Evolutionary conservation across 306 rosid genomes (phyloP).

Genomic region (Glycine tomentella): DNA sequence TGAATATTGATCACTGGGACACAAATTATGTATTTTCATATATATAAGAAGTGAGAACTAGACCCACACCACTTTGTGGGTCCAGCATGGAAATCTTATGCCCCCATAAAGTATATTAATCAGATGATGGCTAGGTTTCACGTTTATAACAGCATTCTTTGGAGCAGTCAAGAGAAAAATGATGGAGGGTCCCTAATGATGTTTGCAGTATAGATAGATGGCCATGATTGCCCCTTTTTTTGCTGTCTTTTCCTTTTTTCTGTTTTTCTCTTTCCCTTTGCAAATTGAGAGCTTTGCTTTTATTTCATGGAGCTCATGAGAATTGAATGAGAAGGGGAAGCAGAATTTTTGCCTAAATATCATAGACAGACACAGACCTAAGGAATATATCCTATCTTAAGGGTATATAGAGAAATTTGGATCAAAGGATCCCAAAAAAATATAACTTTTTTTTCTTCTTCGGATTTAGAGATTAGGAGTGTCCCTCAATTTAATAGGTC

Average conservation of each 20-base stretch:
- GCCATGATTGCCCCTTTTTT: constrained; percentile 69
- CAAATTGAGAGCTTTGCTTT: constrained; percentile 38
- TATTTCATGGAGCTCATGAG: not conserved
- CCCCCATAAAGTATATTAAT: constrained; percentile 59
- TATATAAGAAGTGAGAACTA: constrained; percentile 6
- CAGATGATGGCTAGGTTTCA: constrained; percentile 85
- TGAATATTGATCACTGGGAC: not conserved
- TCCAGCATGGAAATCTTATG: constrained; percentile 59
- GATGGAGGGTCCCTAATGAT: constrained; percentile 73
- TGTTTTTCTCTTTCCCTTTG: constrained; percentile 16
- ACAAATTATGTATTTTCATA: constrained; percentile 40
- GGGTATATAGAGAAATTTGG: constrained; percentile 27
- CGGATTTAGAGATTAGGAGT: too few relatives aligned
- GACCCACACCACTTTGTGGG: constrained; percentile 50
- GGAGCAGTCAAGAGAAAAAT: constrained; percentile 71
- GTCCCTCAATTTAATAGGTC: too few relatives aligned
- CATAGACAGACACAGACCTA: constrained; percentile 2
- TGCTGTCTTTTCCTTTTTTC: constrained; percentile 35
- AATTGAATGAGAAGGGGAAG: not conserved
- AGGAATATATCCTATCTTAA: constrained; percentile 51
- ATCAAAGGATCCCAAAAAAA: constrained; percentile 11
- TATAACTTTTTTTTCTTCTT: constrained; percentile 12
- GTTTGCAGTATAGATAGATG: constrained; percentile 61
- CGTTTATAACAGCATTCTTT: constrained; percentile 76
- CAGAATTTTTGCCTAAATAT: constrained; percentile 32